phyloP scores from a whole-genome alignment of 164 flowering plant species.

The Vitis amurensis region DNA sequence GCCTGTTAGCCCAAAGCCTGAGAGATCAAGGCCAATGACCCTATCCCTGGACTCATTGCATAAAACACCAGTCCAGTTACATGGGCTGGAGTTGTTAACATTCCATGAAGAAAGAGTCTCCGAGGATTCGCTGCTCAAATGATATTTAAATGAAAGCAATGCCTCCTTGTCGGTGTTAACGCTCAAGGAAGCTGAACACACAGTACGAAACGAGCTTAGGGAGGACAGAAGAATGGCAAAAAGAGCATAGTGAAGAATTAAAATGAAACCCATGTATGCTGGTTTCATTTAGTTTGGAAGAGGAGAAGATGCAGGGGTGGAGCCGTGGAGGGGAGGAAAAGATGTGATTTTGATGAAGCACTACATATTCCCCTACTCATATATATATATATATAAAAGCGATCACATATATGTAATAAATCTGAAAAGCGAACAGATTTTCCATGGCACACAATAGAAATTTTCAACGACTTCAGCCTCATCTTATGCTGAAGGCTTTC shows the following conservation, averaged over 20 bases:
- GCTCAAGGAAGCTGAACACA: conserved; percentile 3
- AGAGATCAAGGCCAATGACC: conserved; percentile 30
- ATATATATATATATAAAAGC: neutral
- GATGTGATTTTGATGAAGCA: neutral
- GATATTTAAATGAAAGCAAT: conserved; percentile 20
- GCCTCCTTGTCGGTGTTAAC: conserved; percentile 27
- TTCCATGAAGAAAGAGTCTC: conserved; percentile 22
- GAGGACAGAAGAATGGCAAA: neutral
- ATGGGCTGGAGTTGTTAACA: conserved; percentile 19
- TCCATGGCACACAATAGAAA: too few species aligned
- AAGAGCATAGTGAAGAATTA: neutral
- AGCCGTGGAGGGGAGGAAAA: neutral
- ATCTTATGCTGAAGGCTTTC: too few species aligned
- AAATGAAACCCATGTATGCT: neutral
- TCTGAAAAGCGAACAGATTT: too few species aligned
- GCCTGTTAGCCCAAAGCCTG: conserved; percentile 24
- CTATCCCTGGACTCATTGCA: conserved; percentile 24
- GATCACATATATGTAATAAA: too few species aligned
- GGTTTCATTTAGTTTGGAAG: neutral
- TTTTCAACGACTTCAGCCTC: too few species aligned
- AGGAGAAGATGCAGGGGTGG: neutral
- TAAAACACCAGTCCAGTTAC: conserved; percentile 52
- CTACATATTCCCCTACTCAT: neutral
- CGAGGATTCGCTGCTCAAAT: conserved; percentile 1
- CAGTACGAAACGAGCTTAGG: neutral